Percentiles rank a stretch among this genome's conserved stretches.
Evolutionary conservation across 2,329 filamentous ascomycete species (phyloP).

Genomic region (Monosporascus sp.): DNA sequence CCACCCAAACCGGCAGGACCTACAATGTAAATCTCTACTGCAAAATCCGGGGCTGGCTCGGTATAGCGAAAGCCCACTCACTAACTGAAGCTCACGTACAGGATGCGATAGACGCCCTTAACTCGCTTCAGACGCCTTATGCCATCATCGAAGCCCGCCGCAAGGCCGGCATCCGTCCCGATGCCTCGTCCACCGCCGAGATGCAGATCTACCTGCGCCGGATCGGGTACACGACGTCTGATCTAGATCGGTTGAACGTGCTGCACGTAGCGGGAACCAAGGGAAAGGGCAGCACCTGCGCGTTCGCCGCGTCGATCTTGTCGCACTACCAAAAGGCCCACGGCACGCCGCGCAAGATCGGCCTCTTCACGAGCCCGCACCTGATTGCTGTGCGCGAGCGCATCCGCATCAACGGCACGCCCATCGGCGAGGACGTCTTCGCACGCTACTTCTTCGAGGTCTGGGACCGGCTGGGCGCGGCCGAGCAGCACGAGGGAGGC

Average conservation of each 20-base stretch:
- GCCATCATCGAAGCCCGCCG: conserved; percentile 72
- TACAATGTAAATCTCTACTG: conserved; percentile 15
- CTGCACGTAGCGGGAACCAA: conserved; percentile 72
- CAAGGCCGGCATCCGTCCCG: conserved; percentile 66
- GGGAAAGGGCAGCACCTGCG: conserved; percentile 69
- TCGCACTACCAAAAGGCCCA: conserved; percentile 38
- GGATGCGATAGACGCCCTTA: conserved; percentile 82
- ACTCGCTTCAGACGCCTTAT: conserved; percentile 86
- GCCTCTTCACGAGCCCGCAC: conserved; percentile 66
- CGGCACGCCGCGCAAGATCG: conserved; percentile 40
- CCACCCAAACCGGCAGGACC: conserved; percentile 7
- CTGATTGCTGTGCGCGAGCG: conserved; percentile 63
- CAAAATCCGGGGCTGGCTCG: no score
- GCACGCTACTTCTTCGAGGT: conserved; percentile 64
- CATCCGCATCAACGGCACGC: conserved; percentile 55
- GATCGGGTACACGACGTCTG: conserved; percentile 64
- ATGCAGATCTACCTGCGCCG: conserved; percentile 73
- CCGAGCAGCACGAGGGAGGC: conserved; percentile 23
- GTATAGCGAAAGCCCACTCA: no score
- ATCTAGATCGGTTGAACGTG: conserved; percentile 58
- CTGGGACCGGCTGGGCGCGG: conserved; percentile 50
- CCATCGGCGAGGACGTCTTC: conserved; percentile 55
- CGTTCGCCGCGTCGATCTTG: conserved; percentile 61
- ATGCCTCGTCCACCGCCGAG: conserved; percentile 66
- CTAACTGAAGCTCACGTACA: conserved; percentile 28